phyloP scores from a whole-genome alignment of 371 early-diverging fungal genomes.

The Nematocida major region DNA sequence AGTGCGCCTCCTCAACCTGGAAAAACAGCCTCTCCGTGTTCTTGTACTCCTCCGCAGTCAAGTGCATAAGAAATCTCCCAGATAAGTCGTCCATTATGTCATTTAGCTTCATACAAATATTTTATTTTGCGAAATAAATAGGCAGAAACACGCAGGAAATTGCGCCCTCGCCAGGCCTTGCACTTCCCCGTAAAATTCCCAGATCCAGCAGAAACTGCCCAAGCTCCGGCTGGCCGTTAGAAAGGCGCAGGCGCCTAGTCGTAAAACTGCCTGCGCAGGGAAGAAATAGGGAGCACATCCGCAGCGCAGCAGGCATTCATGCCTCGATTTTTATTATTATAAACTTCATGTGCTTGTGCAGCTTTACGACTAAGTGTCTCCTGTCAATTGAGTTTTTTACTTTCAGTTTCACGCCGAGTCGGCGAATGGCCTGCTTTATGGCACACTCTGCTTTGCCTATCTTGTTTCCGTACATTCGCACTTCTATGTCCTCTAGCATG shows the following conservation, averaged over 20 bases:
- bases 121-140: conserved; percentile 8
- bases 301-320: neutral
- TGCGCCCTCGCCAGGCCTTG: no score
- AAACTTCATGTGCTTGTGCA: conserved; percentile 46
- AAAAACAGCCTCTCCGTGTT: conserved; percentile 86
- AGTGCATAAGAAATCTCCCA: conserved; percentile 81
- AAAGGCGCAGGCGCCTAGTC: no score
- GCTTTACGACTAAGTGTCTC: conserved; percentile 7
- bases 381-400: neutral
- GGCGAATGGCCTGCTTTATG: neutral
- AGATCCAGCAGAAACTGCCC: no score
- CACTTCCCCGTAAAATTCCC: no score
- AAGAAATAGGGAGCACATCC: no score
- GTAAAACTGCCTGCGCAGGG: no score
- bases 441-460: conserved; percentile 7
- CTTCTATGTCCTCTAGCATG: neutral
- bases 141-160: no score
- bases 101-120: conserved; percentile 44
- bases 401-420: conserved; percentile 1
- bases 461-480: conserved; percentile 20
- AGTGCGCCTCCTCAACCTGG: conserved; percentile 96
- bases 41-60: conserved; percentile 78
- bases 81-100: conserved; percentile 59
- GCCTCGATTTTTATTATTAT: conserved; percentile 25
- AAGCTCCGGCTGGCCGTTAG: no score